Base-by-base conservation (phyloP, 2,329 filamentous ascomycete species). In the Penicillium palitans region DNA sequence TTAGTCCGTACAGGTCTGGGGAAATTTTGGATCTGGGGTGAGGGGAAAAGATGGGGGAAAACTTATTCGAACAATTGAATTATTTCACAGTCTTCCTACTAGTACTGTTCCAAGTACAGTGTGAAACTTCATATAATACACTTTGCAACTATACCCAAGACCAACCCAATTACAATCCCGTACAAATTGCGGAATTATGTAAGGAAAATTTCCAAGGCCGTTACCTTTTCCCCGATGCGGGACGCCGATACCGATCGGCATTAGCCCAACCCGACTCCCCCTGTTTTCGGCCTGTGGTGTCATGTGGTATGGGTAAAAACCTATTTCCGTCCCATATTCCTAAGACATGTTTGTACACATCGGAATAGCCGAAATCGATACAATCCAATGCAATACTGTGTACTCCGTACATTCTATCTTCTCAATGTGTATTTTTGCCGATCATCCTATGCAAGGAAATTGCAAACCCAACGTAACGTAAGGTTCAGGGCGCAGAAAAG, bases 151-250 rank as follows among this genome's bases (percentile, higher is more conserved):
- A 35, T 41, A 29, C 12, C 9, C 7, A 39, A 4, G 17, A 39
- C 17, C 6, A 13, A 10, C 7, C 7, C 10, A 39, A 17, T 41
- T 10, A 21, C 29, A 15, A 35, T 19, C 21, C 10, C 10, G 10
- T 25, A 15, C 5, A 37, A 46, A 37, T 17, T 13, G 1, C 9
- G 42, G 31, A n/a, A 39, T 37, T 17, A 50, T 50, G 33, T 15
- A 13, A 19, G 15, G 19, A n/a, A 27, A 21, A 40, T 17, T n/a
- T 31, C 4, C 8, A 29, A 17, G n/a, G 6, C 47, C 44, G 39
- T 52, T 45, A 8, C 41, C 19, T 39, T 51, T 45, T 29, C 12
- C 64, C 55, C 39, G 47, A 64, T 59, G 57, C 64, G 64, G 63
- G 52, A 52, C 31, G 52, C 52, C 56, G 58, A 59, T 60, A 55